Evolutionary conservation across 768 basidiomycete genomes (phyloP).

Genomic region (Mycena amicta): DNA sequence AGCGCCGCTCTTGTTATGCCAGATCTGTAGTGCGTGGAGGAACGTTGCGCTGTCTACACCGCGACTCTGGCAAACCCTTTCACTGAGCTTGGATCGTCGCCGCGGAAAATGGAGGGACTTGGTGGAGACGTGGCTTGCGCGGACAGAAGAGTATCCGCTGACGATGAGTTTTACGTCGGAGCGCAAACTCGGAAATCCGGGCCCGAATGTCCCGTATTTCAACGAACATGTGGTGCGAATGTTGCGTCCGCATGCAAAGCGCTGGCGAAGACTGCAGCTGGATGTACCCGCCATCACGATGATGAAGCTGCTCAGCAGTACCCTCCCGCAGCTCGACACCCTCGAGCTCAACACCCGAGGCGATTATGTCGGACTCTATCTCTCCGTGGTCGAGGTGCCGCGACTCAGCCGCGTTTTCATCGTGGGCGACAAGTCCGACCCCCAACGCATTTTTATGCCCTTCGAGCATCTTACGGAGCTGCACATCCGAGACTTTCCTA

Average conservation of each 20-base stretch:
- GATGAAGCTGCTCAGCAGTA: conserved; percentile 12
- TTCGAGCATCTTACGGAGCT: conserved; percentile 13
- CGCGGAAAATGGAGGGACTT: conserved; percentile 20
- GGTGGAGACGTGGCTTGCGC: conserved; percentile 25
- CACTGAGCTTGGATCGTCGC: conserved; percentile 17
- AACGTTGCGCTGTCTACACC: conserved; percentile 23
- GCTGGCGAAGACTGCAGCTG: conserved; percentile 24
- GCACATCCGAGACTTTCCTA: neutral
- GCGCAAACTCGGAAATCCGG: neutral
- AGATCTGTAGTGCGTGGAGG: conserved; percentile 28
- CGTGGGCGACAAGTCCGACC: neutral
- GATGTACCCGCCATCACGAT: conserved; percentile 11
- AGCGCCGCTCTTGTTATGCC: conserved; percentile 28
- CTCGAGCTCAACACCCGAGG: conserved; percentile 31
- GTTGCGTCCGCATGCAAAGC: conserved; percentile 13
- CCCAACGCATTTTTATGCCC: neutral
- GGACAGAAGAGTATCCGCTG: conserved; percentile 18
- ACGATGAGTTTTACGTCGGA: conserved; percentile 16
- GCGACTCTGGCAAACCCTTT: conserved; percentile 26
- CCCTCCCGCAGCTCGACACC: conserved; percentile 21
- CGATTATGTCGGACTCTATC: neutral
- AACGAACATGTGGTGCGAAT: conserved; percentile 21
- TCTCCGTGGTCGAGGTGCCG: conserved; percentile 12
- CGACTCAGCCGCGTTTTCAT: conserved; percentile 4
- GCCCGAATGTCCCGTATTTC: conserved; percentile 13